phyloP scores from a whole-genome alignment of 2,329 filamentous ascomycete species.

The Anisogramma anomala region DNA sequence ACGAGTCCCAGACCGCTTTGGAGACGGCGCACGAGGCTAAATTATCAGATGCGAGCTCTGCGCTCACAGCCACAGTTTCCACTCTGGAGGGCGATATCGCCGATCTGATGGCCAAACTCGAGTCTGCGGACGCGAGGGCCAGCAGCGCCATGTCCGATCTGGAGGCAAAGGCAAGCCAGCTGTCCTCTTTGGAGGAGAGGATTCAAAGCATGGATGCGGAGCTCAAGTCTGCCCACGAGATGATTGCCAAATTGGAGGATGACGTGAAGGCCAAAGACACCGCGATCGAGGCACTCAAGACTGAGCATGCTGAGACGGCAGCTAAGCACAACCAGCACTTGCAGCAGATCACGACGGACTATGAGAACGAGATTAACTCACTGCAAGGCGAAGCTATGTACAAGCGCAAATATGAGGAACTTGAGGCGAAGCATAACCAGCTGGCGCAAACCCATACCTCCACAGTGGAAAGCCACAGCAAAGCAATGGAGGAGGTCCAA shows the following conservation, averaged over 20 bases:
- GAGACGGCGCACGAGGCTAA: conserved; percentile 34
- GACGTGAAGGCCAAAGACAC: conserved; percentile 37
- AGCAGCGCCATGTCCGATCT: conserved; percentile 32
- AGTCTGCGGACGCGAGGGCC: conserved; percentile 35
- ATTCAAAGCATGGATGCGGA: conserved; percentile 34
- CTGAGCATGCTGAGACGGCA: conserved; percentile 29
- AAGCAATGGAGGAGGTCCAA: conserved; percentile 32
- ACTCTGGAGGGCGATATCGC: conserved; percentile 40
- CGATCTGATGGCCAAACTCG: conserved; percentile 37
- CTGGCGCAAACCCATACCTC: conserved; percentile 25
- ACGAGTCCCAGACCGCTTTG: conserved; percentile 33
- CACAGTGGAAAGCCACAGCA: conserved; percentile 27
- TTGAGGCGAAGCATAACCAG: conserved; percentile 46
- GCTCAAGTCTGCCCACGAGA: conserved; percentile 34
- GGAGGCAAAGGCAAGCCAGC: conserved; percentile 30
- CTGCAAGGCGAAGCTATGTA: conserved; percentile 52
- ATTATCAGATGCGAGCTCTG: conserved; percentile 33
- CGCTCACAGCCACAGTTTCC: conserved; percentile 34
- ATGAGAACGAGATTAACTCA: conserved; percentile 53
- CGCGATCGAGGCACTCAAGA: conserved; percentile 38
- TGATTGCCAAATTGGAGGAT: conserved; percentile 36
- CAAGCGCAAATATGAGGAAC: conserved; percentile 50
- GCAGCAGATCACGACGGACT: conserved; percentile 47
- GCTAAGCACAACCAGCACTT: conserved; percentile 47
- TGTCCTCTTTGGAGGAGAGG: conserved; percentile 28